These are phyloP conservation scores for Chlorencoelia australis DNA, from an alignment of 2,329 filamentous ascomycete genomes.

Conservation along the genomic window DNA sequence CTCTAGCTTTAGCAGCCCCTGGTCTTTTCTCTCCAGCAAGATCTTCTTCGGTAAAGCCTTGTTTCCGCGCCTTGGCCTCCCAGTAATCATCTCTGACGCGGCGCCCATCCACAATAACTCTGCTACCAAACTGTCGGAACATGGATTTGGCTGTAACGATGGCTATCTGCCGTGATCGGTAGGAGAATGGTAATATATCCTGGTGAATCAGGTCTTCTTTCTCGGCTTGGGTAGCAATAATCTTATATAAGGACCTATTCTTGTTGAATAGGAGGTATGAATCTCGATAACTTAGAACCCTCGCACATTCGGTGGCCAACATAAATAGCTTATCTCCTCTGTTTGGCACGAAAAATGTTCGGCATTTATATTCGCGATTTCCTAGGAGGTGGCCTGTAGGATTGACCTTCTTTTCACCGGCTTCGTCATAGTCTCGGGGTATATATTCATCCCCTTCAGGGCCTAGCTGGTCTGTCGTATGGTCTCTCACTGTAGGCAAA, in stretches of 20 bases:
- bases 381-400: slow-evolving; percentile 72
- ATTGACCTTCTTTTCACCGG: slow-evolving; percentile 89
- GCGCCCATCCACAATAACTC: slow-evolving; percentile 81
- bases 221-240: slow-evolving; percentile 89
- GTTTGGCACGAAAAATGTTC: slow-evolving; percentile 87
- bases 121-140: slow-evolving; percentile 96
- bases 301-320: slow-evolving; percentile 93
- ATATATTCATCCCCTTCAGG: slow-evolving; percentile 88
- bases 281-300: slow-evolving; percentile 87
- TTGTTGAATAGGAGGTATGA: slow-evolving; percentile 99
- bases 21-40: slow-evolving; percentile 92
- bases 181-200: slow-evolving; percentile 94
- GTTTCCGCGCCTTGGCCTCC: slow-evolving; percentile 94
- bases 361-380: slow-evolving; percentile 78
- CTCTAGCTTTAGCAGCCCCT: slow-evolving; percentile 78
- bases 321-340: slow-evolving; percentile 93
- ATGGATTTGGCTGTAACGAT: slow-evolving; percentile 96
- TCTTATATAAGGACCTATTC: slow-evolving; percentile 92
- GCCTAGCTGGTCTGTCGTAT: slow-evolving; percentile 91
- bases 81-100: slow-evolving; percentile 96
- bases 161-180: slow-evolving; percentile 94
- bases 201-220: slow-evolving; percentile 94
- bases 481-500: slow-evolving; percentile 87
- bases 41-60: slow-evolving; percentile 96
- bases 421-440: slow-evolving; percentile 84